Evolutionary conservation across 208 protist species (phyloP).

Genomic region (Leishmania arabica): DNA sequence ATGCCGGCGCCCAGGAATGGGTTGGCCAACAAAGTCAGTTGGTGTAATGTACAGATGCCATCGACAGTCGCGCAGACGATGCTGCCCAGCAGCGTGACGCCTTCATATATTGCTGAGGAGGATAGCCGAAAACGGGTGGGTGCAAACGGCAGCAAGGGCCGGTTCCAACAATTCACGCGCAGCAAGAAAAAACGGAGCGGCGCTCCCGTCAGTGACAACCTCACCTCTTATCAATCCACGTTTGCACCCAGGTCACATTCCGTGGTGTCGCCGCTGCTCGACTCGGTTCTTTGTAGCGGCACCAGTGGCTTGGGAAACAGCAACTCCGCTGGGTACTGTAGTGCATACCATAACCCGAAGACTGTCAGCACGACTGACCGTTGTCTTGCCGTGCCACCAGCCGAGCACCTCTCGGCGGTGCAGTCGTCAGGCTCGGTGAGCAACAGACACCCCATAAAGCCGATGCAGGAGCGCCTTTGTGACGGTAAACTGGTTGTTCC

Average conservation of each 20-base stretch:
- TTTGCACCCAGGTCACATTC: not conserved
- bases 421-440: not conserved
- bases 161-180: not conserved
- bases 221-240: not conserved
- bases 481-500: not conserved
- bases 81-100: not conserved
- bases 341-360: not conserved
- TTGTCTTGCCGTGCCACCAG: not conserved
- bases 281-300: not conserved
- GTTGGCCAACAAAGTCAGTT: constrained; percentile 8
- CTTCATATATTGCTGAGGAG: not conserved
- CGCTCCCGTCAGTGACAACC: not conserved
- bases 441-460: not conserved
- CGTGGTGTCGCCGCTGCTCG: not conserved
- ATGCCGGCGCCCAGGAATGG: not conserved
- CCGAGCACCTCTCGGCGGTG: not conserved
- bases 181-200: not conserved
- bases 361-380: too few relatives aligned
- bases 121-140: not conserved
- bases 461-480: constrained; percentile 3
- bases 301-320: not conserved
- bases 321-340: not conserved
- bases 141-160: not conserved
- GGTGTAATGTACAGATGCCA: not conserved
- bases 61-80: not conserved